These are phyloP conservation scores for Lactifluus volemus DNA, from an alignment of 768 basidiomycete species.

Conservation along the genomic window DNA sequence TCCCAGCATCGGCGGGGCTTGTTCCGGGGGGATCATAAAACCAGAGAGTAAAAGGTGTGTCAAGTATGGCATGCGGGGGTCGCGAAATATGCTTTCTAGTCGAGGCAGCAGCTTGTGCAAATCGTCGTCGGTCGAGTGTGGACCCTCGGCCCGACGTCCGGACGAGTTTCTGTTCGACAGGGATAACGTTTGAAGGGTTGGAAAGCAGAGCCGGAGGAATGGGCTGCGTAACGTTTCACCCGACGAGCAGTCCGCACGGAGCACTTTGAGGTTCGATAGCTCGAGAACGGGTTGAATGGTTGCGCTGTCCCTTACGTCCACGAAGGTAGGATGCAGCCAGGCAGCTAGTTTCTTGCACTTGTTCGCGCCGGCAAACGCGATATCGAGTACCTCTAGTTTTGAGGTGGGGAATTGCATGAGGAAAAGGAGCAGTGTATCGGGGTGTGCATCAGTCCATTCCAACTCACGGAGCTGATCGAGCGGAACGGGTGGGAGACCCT, in stretches of 20 bases:
- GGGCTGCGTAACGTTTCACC: slow-evolving; percentile 12
- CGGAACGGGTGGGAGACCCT: slow-evolving; percentile 6
- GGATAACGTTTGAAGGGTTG: slow-evolving; percentile 14
- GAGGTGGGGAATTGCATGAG: slow-evolving; percentile 12
- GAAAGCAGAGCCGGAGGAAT: slow-evolving; percentile 14
- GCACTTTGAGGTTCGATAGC: slow-evolving; percentile 4
- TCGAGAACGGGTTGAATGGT: slow-evolving; percentile 1
- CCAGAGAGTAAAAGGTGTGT: slow-evolving; percentile 12
- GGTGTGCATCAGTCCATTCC: slow-evolving; percentile 12
- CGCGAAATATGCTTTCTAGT: slow-evolving; percentile 17
- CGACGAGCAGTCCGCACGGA: slow-evolving; percentile 7
- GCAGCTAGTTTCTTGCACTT: slow-evolving; percentile 3
- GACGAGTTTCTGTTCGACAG: slow-evolving; percentile 6
- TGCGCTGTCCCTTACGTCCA: neutral
- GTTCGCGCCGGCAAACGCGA: slow-evolving; percentile 1
- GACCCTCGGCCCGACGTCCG: neutral
- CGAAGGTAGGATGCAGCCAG: slow-evolving; percentile 2
- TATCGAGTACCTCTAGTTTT: slow-evolving; percentile 8
- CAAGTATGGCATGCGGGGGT: slow-evolving; percentile 16
- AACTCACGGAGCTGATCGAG: slow-evolving; percentile 16
- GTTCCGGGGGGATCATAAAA: slow-evolving; percentile 5
- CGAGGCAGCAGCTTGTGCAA: slow-evolving; percentile 5
- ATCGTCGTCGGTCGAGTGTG: neutral
- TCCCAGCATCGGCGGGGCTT: slow-evolving; percentile 9
- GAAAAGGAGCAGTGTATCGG: slow-evolving; percentile 4